These are phyloP conservation scores for Amylocystis lapponica DNA, from an alignment of 768 basidiomycete species.

Conservation along the genomic window DNA sequence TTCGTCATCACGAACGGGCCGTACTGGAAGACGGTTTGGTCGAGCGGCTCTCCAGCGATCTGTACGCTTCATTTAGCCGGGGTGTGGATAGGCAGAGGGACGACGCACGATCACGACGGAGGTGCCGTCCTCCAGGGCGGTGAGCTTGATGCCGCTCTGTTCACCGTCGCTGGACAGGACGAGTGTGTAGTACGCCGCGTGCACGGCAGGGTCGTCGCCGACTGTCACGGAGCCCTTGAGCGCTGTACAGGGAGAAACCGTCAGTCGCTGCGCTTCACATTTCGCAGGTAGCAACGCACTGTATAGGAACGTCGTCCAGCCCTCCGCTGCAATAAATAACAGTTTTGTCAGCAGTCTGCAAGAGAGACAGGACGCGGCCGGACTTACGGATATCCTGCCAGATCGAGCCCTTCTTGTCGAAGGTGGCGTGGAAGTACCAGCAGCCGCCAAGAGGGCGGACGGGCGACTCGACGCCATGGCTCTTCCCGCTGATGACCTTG, in stretches of 20 bases:
- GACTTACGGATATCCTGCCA: conserved; percentile 80
- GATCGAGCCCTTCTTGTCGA: conserved; percentile 53
- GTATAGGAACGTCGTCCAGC: conserved; percentile 90
- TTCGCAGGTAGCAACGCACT: conserved; percentile 37
- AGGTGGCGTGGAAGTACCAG: conserved; percentile 83
- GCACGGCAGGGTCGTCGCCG: conserved; percentile 41
- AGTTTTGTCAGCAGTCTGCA: no score
- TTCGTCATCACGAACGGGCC: conserved; percentile 87
- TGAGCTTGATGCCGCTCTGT: conserved; percentile 67
- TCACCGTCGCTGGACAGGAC: conserved; percentile 60
- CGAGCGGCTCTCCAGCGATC: conserved; percentile 84
- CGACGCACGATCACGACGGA: conserved; percentile 65
- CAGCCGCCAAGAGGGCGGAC: conserved; percentile 90
- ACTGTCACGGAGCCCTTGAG: conserved; percentile 63
- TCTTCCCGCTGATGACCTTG: conserved; percentile 86
- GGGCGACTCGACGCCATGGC: conserved; percentile 80
- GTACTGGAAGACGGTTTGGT: conserved; percentile 84
- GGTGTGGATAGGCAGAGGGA: neutral
- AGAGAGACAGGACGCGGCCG: neutral
- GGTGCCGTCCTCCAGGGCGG: conserved; percentile 53
- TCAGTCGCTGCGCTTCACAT: no score
- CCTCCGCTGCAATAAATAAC: conserved; percentile 41
- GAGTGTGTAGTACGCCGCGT: conserved; percentile 70
- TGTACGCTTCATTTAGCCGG: conserved; percentile 19
- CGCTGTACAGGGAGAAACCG: no score